Base-by-base conservation (phyloP, 1,139 yeast species). In the Casaregolazyma lundiana region DNA sequence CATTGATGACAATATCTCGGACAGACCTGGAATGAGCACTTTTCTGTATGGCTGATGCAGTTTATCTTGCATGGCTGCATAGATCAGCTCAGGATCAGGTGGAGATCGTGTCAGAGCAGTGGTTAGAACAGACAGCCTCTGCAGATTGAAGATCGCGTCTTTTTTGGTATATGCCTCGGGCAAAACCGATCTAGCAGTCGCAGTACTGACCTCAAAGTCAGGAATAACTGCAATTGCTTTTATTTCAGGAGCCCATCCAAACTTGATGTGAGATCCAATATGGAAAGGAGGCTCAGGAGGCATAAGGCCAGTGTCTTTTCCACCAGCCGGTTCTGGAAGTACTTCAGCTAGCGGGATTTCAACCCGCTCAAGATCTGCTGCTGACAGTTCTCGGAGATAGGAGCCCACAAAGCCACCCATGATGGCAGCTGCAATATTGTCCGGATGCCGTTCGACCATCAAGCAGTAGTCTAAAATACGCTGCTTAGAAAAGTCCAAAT, bases 371-470 rank as follows among this genome's bases (percentile, higher is more conserved):
- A 77, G 73, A 53, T 90, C 96, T 41, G 78, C 76, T 3, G 81
- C 80, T 29, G 80, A 71, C 52, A 92, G 71, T 54, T 87, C 95
- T 59, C 95, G 79, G 62, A 92, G 75, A 67, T 86, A 92, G 1
- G 96, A 87, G 32, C 98, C 98, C 35, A 90, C 95, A 66, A 92
- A 92, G 3, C 98, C 97, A 49, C 98, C 98, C 80, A 90, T 83
- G 96, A 92, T 88, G 39, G 98, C 96, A 30, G 98, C 98, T 18
- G 97, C 90, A 61, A 92, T 90, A 66, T 92, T 92, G 67, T 92
- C 98, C 29, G 98, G 98, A 61, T 92, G 98, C 63, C 97, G 81
- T 70, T 92, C 98, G 58, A 92, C 90, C 90, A 92, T 86, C 57
- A 92, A 75, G 65, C 97, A 88, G 71, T 86, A 92, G 68, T 92